phyloP scores from a whole-genome alignment of 768 basidiomycete genomes.

The Serendipita indica region DNA sequence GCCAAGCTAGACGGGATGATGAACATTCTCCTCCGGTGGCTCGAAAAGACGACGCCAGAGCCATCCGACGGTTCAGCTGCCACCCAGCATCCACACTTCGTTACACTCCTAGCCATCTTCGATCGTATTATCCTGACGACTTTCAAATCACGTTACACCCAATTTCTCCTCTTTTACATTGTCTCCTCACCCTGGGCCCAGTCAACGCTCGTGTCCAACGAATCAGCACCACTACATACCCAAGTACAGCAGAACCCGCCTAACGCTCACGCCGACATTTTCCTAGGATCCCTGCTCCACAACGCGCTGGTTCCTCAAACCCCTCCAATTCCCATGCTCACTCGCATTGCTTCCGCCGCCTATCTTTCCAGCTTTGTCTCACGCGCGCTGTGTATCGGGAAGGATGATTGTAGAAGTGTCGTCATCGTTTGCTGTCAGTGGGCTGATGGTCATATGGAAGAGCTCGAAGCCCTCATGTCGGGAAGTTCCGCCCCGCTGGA shows the following conservation, averaged over 20 bases:
- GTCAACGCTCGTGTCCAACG: background rate
- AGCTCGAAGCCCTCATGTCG: constrained; percentile 38
- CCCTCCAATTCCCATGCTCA: constrained; percentile 44
- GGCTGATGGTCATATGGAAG: constrained; percentile 59
- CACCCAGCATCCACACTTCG: constrained; percentile 40
- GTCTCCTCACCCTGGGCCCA: constrained; percentile 42
- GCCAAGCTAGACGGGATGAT: constrained; percentile 84
- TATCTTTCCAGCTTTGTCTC: constrained; percentile 90
- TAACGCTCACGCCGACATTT: constrained; percentile 51
- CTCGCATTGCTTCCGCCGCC: constrained; percentile 80
- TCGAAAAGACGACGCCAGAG: constrained; percentile 36
- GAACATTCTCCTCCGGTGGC: constrained; percentile 71
- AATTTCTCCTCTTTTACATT: constrained; percentile 94
- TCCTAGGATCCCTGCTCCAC: constrained; percentile 88
- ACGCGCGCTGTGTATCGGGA: constrained; percentile 73
- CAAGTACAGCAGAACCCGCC: background rate
- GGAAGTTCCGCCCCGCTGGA: constrained; percentile 23
- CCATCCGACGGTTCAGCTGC: constrained; percentile 15
- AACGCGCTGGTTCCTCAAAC: constrained; percentile 54
- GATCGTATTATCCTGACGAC: constrained; percentile 87
- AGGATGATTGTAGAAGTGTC: constrained; percentile 55
- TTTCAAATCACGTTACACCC: constrained; percentile 93
- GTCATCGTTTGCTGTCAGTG: constrained; percentile 78
- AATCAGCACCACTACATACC: too few species aligned
- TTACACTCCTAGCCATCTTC: constrained; percentile 81